A percentile compares a stretch with the other conserved stretches of the same genome.
phyloP scores from a whole-genome alignment of 805 yeast genomes.

The Grigorovia jiainica region DNA sequence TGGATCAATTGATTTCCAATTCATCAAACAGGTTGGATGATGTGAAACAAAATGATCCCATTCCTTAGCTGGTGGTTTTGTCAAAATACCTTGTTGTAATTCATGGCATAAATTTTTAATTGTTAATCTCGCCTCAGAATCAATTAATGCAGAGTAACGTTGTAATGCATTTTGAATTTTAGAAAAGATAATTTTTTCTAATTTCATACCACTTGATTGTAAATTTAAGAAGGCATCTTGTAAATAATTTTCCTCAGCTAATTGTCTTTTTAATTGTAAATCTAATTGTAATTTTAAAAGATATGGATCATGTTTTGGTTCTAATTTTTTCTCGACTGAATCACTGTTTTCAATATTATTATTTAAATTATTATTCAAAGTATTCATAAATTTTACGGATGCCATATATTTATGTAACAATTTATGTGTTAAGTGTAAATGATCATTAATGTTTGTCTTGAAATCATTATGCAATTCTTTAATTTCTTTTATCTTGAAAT shows the following conservation, averaged over 20 bases:
- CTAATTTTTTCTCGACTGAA: conserved; percentile 22
- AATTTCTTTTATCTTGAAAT: conserved; percentile 72
- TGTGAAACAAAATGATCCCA: conserved; percentile 58
- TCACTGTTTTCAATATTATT: neutral
- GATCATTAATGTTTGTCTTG: conserved; percentile 49
- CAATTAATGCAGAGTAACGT: conserved; percentile 42
- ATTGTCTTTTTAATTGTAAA: conserved; percentile 54
- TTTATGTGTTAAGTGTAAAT: conserved; percentile 55
- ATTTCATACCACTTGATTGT: conserved; percentile 54
- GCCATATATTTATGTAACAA: conserved; percentile 38
- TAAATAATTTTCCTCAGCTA: conserved; percentile 51
- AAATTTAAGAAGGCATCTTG: conserved; percentile 57
- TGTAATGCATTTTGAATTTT: conserved; percentile 52
- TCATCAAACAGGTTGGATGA: conserved; percentile 33
- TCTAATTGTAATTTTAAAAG: conserved; percentile 52
- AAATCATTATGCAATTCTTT: conserved; percentile 57
- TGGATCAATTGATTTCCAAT: conserved; percentile 31
- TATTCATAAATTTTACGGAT: conserved; percentile 34
- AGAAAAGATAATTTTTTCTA: conserved; percentile 52
- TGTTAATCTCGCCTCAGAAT: conserved; percentile 44
- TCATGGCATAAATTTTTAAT: conserved; percentile 42
- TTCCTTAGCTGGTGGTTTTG: conserved; percentile 51
- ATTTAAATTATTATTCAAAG: conserved; percentile 11
- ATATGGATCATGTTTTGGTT: conserved; percentile 49
- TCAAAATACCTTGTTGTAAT: conserved; percentile 36